Conservation (phyloP, 805 yeast species). For the Monosporozyma solicola region DNA sequence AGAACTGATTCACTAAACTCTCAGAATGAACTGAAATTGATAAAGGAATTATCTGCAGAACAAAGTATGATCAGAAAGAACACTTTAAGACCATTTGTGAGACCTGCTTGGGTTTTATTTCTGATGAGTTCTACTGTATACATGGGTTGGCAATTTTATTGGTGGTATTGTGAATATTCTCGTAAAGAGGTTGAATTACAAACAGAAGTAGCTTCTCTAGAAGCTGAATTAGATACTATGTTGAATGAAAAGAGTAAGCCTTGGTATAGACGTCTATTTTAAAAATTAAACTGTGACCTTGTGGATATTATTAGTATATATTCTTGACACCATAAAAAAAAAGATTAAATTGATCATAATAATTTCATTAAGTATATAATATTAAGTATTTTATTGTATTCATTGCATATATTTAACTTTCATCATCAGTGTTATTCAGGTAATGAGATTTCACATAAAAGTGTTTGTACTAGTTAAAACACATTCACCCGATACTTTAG, state of each 20-base stretch:
- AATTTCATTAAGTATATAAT: not conserved
- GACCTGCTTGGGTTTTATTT: constrained; percentile 26
- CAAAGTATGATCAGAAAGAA: constrained; percentile 9
- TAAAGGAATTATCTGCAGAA: constrained; percentile 17
- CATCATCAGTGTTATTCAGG: not conserved
- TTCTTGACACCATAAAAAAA: not conserved
- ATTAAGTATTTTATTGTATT: not conserved
- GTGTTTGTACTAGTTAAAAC: constrained; percentile 19
- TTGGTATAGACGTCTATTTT: constrained; percentile 2
- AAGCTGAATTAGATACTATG: constrained; percentile 11
- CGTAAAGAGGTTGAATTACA: constrained; percentile 19
- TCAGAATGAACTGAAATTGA: constrained; percentile 21
- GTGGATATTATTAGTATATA: not conserved
- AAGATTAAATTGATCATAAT: not conserved
- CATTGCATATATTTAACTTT: not conserved
- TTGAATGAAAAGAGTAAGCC: not conserved
- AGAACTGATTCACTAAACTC: constrained; percentile 24
- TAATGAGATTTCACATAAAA: constrained; percentile 1
- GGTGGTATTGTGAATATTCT: constrained; percentile 26
- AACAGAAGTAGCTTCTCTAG: constrained; percentile 13
- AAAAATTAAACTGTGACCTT: not conserved
- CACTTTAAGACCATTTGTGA: constrained; percentile 17
- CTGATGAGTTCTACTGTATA: constrained; percentile 27
- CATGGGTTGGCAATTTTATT: constrained; percentile 18
- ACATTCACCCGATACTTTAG: constrained; percentile 23